A percentile compares a stretch with the other conserved stretches of the same genome.
Conservation (phyloP, 2,329 filamentous ascomycete species). For the Paramyrothecium roridum region DNA sequence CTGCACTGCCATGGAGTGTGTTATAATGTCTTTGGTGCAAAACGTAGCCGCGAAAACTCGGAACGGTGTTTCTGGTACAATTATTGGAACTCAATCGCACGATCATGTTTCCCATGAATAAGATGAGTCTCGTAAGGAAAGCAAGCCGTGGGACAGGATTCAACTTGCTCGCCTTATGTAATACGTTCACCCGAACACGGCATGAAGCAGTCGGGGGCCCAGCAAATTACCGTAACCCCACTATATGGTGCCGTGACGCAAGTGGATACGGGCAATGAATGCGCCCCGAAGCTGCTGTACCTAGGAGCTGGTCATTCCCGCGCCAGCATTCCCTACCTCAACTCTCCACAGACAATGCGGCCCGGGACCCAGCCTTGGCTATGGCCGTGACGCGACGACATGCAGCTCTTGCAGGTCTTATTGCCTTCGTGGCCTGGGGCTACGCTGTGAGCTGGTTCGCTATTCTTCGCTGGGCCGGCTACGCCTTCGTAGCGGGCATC, state of each 20-base stretch:
- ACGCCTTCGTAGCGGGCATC: constrained; percentile 74
- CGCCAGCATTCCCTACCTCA: constrained; percentile 7
- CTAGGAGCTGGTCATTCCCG: constrained; percentile 10
- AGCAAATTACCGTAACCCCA: neutral
- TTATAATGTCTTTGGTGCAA: too few relatives aligned
- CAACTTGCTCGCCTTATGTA: too few relatives aligned
- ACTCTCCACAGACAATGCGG: constrained; percentile 24
- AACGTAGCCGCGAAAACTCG: too few relatives aligned
- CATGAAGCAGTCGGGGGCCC: neutral
- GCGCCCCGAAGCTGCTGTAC: neutral
- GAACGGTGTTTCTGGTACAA: too few relatives aligned
- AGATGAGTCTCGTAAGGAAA: too few relatives aligned
- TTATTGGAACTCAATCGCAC: too few relatives aligned
- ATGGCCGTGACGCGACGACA: constrained; percentile 75
- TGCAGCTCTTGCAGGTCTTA: constrained; percentile 64
- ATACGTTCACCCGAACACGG: too few relatives aligned
- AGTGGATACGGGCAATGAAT: neutral
- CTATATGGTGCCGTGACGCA: neutral
- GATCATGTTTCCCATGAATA: too few relatives aligned
- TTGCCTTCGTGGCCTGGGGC: constrained; percentile 82
- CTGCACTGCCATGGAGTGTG: too few relatives aligned
- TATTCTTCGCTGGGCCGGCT: constrained; percentile 76
- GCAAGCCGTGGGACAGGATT: too few relatives aligned
- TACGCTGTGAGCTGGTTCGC: constrained; percentile 81
- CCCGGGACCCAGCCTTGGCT: constrained; percentile 26